These are phyloP conservation scores for Mucor circinelloides DNA, from an alignment of 371 early-diverging fungal genomes.

Conservation along the genomic window DNA sequence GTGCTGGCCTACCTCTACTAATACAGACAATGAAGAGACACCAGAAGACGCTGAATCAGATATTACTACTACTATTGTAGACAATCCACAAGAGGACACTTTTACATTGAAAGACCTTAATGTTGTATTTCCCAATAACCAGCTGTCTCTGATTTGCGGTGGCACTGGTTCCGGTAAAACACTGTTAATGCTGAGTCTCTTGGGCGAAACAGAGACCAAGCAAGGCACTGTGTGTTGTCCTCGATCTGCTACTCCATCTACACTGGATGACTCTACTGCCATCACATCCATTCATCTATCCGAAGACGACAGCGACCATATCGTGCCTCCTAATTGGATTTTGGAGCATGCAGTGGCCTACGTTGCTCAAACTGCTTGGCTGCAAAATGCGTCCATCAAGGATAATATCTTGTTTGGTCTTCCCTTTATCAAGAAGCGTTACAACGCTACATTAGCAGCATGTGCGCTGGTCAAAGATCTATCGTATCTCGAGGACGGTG, in stretches of 20 bases:
- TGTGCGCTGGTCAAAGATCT: slow-evolving; percentile 58
- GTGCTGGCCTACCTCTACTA: slow-evolving; percentile 17
- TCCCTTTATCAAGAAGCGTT: slow-evolving; percentile 48
- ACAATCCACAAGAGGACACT: background rate
- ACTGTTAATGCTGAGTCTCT: slow-evolving; percentile 60
- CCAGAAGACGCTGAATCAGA: background rate
- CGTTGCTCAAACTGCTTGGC: slow-evolving; percentile 71
- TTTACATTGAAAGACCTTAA: slow-evolving; percentile 47
- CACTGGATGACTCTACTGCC: slow-evolving; percentile 4
- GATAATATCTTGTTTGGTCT: slow-evolving; percentile 61
- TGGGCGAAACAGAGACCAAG: slow-evolving; percentile 44
- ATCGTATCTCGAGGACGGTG: slow-evolving; percentile 74
- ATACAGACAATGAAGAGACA: background rate
- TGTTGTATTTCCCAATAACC: slow-evolving; percentile 53
- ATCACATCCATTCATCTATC: slow-evolving; percentile 7
- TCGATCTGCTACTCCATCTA: slow-evolving; percentile 8
- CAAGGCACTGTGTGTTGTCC: slow-evolving; percentile 17
- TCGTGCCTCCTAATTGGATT: slow-evolving; percentile 21
- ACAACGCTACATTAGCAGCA: slow-evolving; percentile 63
- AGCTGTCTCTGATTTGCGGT: slow-evolving; percentile 61
- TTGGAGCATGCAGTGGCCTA: slow-evolving; percentile 28
- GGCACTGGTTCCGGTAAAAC: slow-evolving; percentile 72
- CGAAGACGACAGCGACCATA: slow-evolving; percentile 6
- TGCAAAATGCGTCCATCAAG: slow-evolving; percentile 80
- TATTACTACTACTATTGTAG: background rate